Evolutionary conservation across 2,329 filamentous ascomycete species (phyloP).

Genomic region (Ascochyta clinopodiicola): DNA sequence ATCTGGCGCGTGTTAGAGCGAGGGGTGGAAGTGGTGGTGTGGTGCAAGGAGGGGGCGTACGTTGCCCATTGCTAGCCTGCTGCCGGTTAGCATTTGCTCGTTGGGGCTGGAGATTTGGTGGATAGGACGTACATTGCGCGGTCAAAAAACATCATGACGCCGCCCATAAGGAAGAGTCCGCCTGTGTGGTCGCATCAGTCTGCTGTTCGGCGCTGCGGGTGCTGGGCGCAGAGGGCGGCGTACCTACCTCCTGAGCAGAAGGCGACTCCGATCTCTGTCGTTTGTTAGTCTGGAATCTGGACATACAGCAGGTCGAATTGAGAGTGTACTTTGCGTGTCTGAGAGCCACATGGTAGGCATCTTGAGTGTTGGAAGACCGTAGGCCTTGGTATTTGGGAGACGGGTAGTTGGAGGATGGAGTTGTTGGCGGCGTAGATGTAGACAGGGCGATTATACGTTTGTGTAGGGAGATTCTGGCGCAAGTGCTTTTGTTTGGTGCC

Average conservation of each 20-base stretch:
- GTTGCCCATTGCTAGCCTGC: slow-evolving; percentile 95
- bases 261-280: slow-evolving; percentile 88
- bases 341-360: slow-evolving; percentile 95
- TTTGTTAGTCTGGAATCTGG: background rate
- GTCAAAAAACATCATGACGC: slow-evolving; percentile 97
- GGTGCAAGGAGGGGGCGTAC: slow-evolving; percentile 55
- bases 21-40: background rate
- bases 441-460: background rate
- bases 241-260: slow-evolving; percentile 96
- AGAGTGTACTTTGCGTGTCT: slow-evolving; percentile 84
- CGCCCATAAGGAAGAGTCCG: slow-evolving; percentile 91
- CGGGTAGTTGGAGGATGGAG: background rate
- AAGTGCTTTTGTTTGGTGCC: background rate
- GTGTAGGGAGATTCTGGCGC: background rate
- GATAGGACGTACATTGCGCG: slow-evolving; percentile 77
- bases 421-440: background rate
- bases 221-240: slow-evolving; percentile 18
- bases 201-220: slow-evolving; percentile 25
- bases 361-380: slow-evolving; percentile 24
- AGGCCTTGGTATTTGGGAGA: background rate
- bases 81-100: slow-evolving; percentile 11
- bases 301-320: background rate
- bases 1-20: slow-evolving; percentile 64
- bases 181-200: slow-evolving; percentile 59
- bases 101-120: background rate